Evolutionary conservation across 192 early-diverging fungal genomes (phyloP).

Genomic region (Linnemannia exigua): DNA sequence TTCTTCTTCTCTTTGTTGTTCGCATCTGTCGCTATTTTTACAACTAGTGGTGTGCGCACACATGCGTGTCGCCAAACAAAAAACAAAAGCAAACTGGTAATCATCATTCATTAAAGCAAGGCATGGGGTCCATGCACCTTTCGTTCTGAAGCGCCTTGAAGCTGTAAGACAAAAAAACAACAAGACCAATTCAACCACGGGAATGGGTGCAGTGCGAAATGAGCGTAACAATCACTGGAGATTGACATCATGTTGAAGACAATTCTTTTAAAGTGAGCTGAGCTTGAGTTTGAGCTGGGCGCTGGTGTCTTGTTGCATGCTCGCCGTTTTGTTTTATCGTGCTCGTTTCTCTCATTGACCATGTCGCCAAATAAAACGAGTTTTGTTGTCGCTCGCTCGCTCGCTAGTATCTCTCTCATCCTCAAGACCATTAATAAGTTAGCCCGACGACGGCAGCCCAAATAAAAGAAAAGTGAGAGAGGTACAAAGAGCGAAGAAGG

Average conservation of each 20-base stretch:
- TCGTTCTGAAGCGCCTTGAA: neutral
- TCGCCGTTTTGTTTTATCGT: neutral
- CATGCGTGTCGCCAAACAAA: neutral
- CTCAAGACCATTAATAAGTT: no score
- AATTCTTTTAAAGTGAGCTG: no score
- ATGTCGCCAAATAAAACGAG: neutral
- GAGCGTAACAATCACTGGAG: no score
- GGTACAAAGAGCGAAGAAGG: neutral
- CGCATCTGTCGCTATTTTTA: neutral
- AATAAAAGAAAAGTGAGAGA: neutral
- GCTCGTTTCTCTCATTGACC: neutral
- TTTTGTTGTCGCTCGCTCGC: neutral
- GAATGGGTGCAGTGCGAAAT: neutral
- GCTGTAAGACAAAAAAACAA: neutral
- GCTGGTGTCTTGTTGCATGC: neutral
- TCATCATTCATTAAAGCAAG: neutral
- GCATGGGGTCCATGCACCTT: neutral
- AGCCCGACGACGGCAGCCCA: neutral
- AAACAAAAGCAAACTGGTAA: neutral
- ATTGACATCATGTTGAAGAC: constrained; percentile 10
- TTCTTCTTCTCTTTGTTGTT: neutral
- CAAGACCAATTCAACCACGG: neutral
- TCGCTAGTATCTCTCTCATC: no score
- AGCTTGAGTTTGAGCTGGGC: constrained; percentile 5
- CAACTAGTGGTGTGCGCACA: neutral